phyloP scores from a whole-genome alignment of 2,329 filamentous ascomycete species.

The Cytospora mali region DNA sequence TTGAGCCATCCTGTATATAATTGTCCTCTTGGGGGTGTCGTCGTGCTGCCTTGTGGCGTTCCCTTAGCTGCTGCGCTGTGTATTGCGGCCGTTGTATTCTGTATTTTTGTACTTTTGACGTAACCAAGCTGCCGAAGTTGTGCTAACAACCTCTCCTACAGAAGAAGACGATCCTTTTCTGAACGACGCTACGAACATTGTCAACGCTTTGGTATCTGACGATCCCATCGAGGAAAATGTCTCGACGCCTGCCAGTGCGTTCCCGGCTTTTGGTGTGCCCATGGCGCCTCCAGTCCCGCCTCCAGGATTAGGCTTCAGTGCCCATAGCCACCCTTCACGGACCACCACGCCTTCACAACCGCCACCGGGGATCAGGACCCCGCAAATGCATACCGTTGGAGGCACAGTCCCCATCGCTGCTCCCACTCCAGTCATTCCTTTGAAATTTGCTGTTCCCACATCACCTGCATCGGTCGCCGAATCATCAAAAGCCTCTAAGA shows the following conservation, averaged over 20 bases:
- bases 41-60: conserved; percentile 30
- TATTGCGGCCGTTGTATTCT: background rate
- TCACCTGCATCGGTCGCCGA: conserved; percentile 32
- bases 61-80: conserved; percentile 24
- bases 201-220: conserved; percentile 71
- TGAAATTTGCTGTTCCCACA: conserved; percentile 35
- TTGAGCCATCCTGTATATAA: conserved; percentile 47
- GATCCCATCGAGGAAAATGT: conserved; percentile 37
- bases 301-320: conserved; percentile 27
- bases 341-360: conserved; percentile 25
- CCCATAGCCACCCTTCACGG: conserved; percentile 27
- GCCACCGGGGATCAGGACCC: conserved; percentile 28
- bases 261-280: conserved; percentile 11
- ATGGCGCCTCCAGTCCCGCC: conserved; percentile 18
- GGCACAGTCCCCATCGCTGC: conserved; percentile 26
- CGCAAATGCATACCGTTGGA: conserved; percentile 19
- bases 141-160: conserved; percentile 51
- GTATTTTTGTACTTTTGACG: background rate
- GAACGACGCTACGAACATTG: conserved; percentile 63
- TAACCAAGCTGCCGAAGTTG: conserved; percentile 27
- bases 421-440: conserved; percentile 37
- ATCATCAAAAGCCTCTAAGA: conserved; percentile 30
- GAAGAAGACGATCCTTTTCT: conserved; percentile 65
- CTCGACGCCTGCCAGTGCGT: background rate
- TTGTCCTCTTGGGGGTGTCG: conserved; percentile 25